Evolutionary conservation across 768 basidiomycete genomes (phyloP), one percentile per base, ranked within the genome.

Genomic region (Boletus fagicola): DNA sequence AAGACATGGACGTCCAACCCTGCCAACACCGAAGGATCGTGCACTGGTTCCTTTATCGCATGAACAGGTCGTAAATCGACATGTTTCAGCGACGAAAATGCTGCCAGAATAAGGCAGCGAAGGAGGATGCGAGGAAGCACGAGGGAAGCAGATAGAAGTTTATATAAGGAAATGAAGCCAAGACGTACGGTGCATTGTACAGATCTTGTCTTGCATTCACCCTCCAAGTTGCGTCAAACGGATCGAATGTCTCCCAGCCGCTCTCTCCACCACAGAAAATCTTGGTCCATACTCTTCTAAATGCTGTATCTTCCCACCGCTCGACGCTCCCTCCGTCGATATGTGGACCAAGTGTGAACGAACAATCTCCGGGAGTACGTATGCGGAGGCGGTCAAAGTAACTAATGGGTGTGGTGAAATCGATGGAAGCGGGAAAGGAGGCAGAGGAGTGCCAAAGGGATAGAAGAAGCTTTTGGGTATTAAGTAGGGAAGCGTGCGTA

Each of bases 311-410:
- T 64, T 84, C 80, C 82, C 82, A 83, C 2, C 85, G 69, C 74
- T 87, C 75, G 57, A 80, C 72, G 9, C 78, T 76, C 11, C 83
- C 83, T 0, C 77, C 77, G 49, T 83, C 82, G 16, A 77, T 68
- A 53, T 87, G 85, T 12, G 87, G 84, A 0, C 84, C 87, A 2
- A 91, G 73, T 0, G 83, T 78, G 65, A 91, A 91, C 48, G 78
- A 78, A 13, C 77, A 71, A 58, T 90, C 89, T 0, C 90, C 91
- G 0, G 89, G 87, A 30, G 78, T 78, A 6, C 91, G 80, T 47
- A 91, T 88, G 2, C 89, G 79, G 12, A 92, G 73, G 7, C 90
- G 79, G 71, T 93, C 90, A 57, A 83, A 88, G 69, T 92, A 92
- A 1, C 84, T 83, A n/a, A 92, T 71, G 0, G 88, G 87, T 3